Evolutionary conservation across 1,284 basidiomycete species (phyloP), one percentile per base, ranked within the genome.

Genomic region (Apiotrichum veenhuisii): DNA sequence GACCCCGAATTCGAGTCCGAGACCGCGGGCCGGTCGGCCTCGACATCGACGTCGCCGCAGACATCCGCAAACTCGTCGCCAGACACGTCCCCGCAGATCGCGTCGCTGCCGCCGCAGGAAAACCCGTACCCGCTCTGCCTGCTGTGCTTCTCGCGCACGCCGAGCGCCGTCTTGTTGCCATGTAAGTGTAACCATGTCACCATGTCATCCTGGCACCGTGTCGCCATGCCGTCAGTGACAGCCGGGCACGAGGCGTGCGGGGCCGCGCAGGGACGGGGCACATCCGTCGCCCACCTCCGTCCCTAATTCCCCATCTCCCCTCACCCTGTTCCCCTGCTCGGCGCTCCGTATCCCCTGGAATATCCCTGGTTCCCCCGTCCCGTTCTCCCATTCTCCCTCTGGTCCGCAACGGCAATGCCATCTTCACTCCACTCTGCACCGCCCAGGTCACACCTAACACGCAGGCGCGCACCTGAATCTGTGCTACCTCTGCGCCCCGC

Each of bases 401-500:
- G n/a, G n/a, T n/a, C n/a, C n/a, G n/a, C n/a, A n/a, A n/a, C n/a
- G n/a, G n/a, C n/a, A n/a, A n/a, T n/a, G n/a, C n/a, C n/a, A n/a
- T n/a, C n/a, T n/a, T n/a, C n/a, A n/a, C 22, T 33, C 25, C 41
- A 8, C n/a, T 18, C 51, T 22, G 12, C 34, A 25, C 25, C 25
- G 22, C 34, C 26, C 61, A 70, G 70, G 70, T n/a, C n/a, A n/a
- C n/a, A n/a, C n/a, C 57, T 70, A 67, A 50, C 37, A 8, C 25
- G 25, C 33, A 48, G 46, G 46, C 20, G 46, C 46, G 9, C 71
- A 73, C 53, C 59, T 73, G 25, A 71, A 73, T 50, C 61, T 73
- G 27, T 73, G 71, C 54, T 57, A 70, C 54, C 60, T 73, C 33
- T 73, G 71, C 45, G 71, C 68, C 2, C 71, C 71, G 15, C 57